Evolutionary conservation across 192 early-diverging fungal species (phyloP).

Genomic region (Podila verticillata): DNA sequence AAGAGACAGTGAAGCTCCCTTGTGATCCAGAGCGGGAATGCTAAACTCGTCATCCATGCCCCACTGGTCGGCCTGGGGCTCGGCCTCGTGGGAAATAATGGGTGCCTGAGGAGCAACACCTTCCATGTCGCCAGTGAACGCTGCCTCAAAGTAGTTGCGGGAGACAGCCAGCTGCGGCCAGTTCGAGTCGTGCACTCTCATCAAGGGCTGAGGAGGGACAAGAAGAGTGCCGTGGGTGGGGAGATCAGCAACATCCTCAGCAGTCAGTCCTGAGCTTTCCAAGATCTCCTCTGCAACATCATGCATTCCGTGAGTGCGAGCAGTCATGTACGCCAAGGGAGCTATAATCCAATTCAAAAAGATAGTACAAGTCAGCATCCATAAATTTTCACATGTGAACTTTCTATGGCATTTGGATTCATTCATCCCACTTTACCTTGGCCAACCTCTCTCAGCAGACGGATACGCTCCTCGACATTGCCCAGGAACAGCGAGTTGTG

Average conservation of each 20-base stretch:
- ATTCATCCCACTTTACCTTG: slow-evolving; percentile 66
- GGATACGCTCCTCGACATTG: slow-evolving; percentile 91
- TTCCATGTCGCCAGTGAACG: slow-evolving; percentile 66
- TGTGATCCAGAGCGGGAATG: slow-evolving; percentile 54
- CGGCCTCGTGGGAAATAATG: slow-evolving; percentile 68
- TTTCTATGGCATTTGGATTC: too few relatives aligned
- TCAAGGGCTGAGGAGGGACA: slow-evolving; percentile 75
- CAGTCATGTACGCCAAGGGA: slow-evolving; percentile 92
- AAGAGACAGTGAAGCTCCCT: slow-evolving; percentile 29
- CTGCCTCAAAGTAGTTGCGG: slow-evolving; percentile 86
- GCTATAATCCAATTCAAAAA: slow-evolving; percentile 49
- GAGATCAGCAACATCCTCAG: slow-evolving; percentile 65
- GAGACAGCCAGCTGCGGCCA: slow-evolving; percentile 93
- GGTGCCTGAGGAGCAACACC: slow-evolving; percentile 55
- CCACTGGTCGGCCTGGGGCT: slow-evolving; percentile 74
- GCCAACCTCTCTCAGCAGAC: slow-evolving; percentile 84
- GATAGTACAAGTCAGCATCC: too few relatives aligned
- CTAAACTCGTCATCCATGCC: slow-evolving; percentile 80
- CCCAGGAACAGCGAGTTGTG: slow-evolving; percentile 94
- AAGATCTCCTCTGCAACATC: slow-evolving; percentile 90
- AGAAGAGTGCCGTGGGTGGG: slow-evolving; percentile 62
- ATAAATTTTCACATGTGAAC: too few relatives aligned
- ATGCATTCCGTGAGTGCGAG: slow-evolving; percentile 87
- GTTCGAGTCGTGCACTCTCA: slow-evolving; percentile 80
- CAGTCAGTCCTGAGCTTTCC: slow-evolving; percentile 71